A percentile compares a stretch with the other conserved stretches of the same genome.
phyloP scores from a whole-genome alignment of 352 stramenopile genomes.

The Globisporangium sylvaticum region DNA sequence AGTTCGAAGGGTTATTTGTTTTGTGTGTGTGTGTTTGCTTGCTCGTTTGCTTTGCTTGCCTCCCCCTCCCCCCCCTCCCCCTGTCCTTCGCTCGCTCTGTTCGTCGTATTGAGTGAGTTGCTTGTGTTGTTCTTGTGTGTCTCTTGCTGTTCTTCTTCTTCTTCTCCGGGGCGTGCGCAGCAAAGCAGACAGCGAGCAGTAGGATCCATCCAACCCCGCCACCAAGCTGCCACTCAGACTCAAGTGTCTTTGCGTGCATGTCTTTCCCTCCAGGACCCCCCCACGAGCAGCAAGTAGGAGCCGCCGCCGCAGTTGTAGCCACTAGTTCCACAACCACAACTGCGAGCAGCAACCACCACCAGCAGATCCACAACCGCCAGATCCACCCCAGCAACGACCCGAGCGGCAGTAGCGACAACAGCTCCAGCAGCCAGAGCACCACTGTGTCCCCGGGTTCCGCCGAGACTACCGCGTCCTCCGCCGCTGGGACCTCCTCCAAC shows the following conservation, averaged over 20 bases:
- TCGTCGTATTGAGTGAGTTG: constrained; percentile 2
- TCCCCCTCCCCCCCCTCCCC: background rate
- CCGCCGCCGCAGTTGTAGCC: background rate
- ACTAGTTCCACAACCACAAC: background rate
- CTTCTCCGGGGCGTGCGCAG: constrained; percentile 2
- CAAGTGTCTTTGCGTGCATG: constrained; percentile 16
- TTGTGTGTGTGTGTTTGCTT: too few species aligned
- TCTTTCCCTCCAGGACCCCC: constrained; percentile 12
- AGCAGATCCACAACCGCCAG: background rate
- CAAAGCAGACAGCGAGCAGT: constrained; percentile 1
- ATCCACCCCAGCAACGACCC: constrained; percentile 3
- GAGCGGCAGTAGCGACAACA: constrained; percentile 9
- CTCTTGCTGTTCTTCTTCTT: background rate
- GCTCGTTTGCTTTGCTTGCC: constrained; percentile 1
- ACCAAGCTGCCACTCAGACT: background rate
- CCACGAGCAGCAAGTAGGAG: constrained; percentile 1
- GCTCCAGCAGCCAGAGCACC: constrained; percentile 4
- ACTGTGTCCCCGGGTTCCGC: constrained; percentile 1
- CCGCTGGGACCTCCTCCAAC: background rate
- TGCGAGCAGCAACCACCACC: background rate
- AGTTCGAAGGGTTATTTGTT: too few species aligned
- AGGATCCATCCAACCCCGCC: background rate
- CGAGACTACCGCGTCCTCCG: background rate
- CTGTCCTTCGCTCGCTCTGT: background rate
- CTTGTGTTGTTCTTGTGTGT: constrained; percentile 5